Evolutionary conservation across 441 rosid species (phyloP).

Genomic region (Jatropha multifida): DNA sequence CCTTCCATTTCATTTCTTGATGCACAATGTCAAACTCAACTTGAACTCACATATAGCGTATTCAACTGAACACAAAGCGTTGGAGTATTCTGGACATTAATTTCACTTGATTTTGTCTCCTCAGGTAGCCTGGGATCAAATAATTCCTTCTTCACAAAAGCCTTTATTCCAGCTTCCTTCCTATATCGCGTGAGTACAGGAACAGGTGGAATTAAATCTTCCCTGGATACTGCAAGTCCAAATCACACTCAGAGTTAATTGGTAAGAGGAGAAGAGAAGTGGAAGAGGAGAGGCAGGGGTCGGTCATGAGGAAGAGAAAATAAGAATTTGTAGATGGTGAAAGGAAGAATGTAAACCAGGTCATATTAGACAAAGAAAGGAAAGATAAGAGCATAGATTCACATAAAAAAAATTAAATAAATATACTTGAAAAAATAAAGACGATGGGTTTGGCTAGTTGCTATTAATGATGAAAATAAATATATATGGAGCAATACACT

Average conservation of each 20-base stretch:
- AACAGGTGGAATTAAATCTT: slow-evolving; percentile 91
- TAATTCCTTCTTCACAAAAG: slow-evolving; percentile 92
- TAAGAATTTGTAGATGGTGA: neutral
- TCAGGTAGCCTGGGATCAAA: slow-evolving; percentile 75
- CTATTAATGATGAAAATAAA: neutral
- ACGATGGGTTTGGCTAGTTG: no score
- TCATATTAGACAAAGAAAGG: no score
- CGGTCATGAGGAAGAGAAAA: neutral
- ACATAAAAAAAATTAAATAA: no score
- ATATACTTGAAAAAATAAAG: no score
- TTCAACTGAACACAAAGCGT: slow-evolving; percentile 91
- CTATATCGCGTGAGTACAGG: slow-evolving; percentile 91
- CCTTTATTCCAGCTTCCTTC: slow-evolving; percentile 92
- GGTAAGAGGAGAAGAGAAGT: neutral
- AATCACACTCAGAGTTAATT: slow-evolving; percentile 20
- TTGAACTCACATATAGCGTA: slow-evolving; percentile 74
- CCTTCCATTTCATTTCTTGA: slow-evolving; percentile 14
- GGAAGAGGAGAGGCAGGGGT: neutral
- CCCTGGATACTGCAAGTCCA: slow-evolving; percentile 71
- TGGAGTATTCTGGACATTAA: slow-evolving; percentile 61
- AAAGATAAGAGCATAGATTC: no score
- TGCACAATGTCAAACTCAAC: slow-evolving; percentile 16
- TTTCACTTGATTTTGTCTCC: slow-evolving; percentile 66
- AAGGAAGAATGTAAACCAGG: no score
- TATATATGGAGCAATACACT: slow-evolving; percentile 30